These are phyloP conservation scores for Podaxis pistillaris DNA, from an alignment of 768 basidiomycete genomes.

Conservation along the genomic window DNA sequence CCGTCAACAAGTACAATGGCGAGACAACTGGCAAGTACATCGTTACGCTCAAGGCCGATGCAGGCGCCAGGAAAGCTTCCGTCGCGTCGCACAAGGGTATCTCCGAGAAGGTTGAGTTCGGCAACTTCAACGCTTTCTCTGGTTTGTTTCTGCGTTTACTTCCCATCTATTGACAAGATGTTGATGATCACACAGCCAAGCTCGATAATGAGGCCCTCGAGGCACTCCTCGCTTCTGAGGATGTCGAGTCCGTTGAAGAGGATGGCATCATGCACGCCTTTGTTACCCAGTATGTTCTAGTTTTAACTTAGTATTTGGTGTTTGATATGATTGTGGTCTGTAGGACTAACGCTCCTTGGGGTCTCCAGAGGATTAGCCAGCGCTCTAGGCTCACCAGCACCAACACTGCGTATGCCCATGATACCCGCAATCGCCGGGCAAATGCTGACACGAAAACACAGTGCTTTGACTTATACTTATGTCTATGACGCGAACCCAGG, in stretches of 20 bases:
- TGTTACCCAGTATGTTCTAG: conserved; percentile 20
- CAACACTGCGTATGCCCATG: not conserved
- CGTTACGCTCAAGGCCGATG: not conserved
- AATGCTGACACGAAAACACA: not conserved
- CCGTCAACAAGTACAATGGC: not conserved
- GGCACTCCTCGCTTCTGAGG: conserved; percentile 19
- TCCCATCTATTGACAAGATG: not conserved
- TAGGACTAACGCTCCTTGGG: conserved; percentile 34
- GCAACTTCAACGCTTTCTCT: conserved; percentile 1
- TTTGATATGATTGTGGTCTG: not conserved
- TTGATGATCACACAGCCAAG: not conserved
- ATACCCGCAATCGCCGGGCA: not conserved
- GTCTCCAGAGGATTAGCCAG: conserved; percentile 27
- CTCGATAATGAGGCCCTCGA: conserved; percentile 11
- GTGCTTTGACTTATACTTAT: conserved; percentile 18
- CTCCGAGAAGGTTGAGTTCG: not conserved
- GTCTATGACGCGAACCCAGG: conserved; percentile 6
- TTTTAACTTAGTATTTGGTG: not conserved
- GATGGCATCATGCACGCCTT: conserved; percentile 26
- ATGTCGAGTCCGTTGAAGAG: conserved; percentile 24
- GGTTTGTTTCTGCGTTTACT: not conserved
- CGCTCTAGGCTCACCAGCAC: conserved; percentile 16
- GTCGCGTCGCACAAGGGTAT: not conserved
- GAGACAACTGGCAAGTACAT: not conserved
- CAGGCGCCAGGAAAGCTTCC: not conserved